These are phyloP conservation scores for Colletotrichum sp. DNA, from an alignment of 2,329 filamentous ascomycete genomes.

Conservation along the genomic window DNA sequence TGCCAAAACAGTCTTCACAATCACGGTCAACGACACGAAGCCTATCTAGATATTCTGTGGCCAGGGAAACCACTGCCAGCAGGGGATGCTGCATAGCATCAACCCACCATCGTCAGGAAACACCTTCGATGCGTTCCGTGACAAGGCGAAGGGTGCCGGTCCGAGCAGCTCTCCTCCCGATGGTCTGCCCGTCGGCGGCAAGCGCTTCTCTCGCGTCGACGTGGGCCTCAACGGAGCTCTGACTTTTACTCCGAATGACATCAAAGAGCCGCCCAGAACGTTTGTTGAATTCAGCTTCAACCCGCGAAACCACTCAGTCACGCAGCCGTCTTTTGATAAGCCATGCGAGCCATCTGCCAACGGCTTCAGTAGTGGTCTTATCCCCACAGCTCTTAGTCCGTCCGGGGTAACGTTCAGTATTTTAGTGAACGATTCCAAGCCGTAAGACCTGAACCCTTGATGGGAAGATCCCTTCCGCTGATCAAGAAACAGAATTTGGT, in stretches of 20 bases:
- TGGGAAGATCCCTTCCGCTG: background rate
- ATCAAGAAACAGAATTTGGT: slow-evolving; percentile 28
- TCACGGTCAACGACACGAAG: slow-evolving; percentile 48
- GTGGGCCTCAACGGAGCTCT: slow-evolving; percentile 35
- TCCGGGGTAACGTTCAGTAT: slow-evolving; percentile 37
- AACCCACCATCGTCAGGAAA: slow-evolving; percentile 39
- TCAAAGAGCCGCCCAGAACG: slow-evolving; percentile 35
- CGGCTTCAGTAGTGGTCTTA: slow-evolving; percentile 44
- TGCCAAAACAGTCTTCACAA: slow-evolving; percentile 43
- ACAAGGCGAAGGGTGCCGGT: slow-evolving; percentile 28
- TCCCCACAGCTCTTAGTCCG: slow-evolving; percentile 33
- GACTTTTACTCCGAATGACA: slow-evolving; percentile 37
- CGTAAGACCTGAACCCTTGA: background rate
- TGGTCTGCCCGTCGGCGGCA: slow-evolving; percentile 34
- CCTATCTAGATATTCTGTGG: slow-evolving; percentile 56
- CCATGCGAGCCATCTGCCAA: slow-evolving; percentile 41
- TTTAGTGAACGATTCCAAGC: slow-evolving; percentile 32
- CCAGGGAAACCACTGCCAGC: slow-evolving; percentile 49
- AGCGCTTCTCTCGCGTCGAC: slow-evolving; percentile 35
- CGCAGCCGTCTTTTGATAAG: slow-evolving; percentile 42
- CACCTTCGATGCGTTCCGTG: slow-evolving; percentile 38
- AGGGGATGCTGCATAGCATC: slow-evolving; percentile 42
- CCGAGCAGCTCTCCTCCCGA: slow-evolving; percentile 33
- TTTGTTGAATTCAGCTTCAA: slow-evolving; percentile 39
- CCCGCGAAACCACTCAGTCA: slow-evolving; percentile 41